Evolutionary conservation across 192 early-diverging fungal species (phyloP).

Genomic region (Chytriomyces confervae): DNA sequence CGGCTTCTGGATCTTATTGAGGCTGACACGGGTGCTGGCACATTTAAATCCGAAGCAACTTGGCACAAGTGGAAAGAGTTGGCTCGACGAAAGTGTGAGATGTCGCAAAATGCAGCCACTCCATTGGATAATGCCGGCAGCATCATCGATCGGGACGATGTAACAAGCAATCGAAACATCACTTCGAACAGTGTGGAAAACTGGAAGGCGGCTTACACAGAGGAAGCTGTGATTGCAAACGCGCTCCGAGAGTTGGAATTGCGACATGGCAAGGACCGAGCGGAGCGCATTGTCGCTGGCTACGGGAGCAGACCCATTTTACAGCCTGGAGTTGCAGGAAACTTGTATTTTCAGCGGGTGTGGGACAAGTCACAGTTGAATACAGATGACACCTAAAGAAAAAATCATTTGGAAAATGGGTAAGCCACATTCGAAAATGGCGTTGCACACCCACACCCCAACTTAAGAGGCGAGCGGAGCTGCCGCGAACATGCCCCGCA

Average conservation of each 20-base stretch:
- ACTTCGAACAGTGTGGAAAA: neutral
- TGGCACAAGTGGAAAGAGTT: neutral
- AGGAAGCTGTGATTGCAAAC: neutral
- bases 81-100: neutral
- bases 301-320: neutral
- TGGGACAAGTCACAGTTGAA: neutral
- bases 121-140: too few relatives aligned
- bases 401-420: neutral
- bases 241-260: neutral
- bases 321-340: neutral
- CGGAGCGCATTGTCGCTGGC: neutral
- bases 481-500: too few relatives aligned
- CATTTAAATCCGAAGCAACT: neutral
- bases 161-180: neutral
- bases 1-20: neutral
- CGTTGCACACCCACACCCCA: too few relatives aligned
- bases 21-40: neutral
- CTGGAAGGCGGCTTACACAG: neutral
- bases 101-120: too few relatives aligned
- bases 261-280: neutral
- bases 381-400: neutral
- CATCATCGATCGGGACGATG: too few relatives aligned
- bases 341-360: neutral
- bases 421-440: too few relatives aligned
- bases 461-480: too few relatives aligned